Evolutionary conservation across 2,329 filamentous ascomycete species (phyloP).

Genomic region (Pezicula radicicola): DNA sequence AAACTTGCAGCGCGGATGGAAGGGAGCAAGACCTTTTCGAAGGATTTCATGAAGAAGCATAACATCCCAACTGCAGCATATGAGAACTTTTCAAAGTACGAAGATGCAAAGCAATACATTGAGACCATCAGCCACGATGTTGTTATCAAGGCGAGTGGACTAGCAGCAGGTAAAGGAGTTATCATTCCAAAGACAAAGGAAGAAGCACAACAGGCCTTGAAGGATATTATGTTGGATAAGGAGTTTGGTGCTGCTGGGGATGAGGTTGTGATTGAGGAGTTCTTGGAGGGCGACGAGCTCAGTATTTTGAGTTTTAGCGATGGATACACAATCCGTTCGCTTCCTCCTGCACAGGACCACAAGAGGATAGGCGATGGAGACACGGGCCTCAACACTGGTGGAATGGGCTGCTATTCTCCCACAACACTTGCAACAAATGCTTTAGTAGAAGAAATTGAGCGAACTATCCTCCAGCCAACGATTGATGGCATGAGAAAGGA

Average conservation of each 20-base stretch:
- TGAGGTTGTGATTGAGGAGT: conserved; percentile 95
- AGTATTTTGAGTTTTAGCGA: conserved; percentile 91
- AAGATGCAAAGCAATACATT: conserved; percentile 70
- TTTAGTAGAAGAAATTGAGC: conserved; percentile 75
- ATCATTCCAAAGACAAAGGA: conserved; percentile 67
- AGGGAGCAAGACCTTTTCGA: conserved; percentile 94
- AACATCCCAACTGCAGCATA: conserved; percentile 89
- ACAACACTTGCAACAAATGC: conserved; percentile 72
- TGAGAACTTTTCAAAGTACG: conserved; percentile 80
- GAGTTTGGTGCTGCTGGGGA: conserved; percentile 85
- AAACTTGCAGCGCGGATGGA: conserved; percentile 86
- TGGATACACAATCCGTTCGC: conserved; percentile 75
- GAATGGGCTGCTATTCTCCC: conserved; percentile 97
- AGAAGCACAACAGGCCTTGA: conserved; percentile 78
- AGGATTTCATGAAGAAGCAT: conserved; percentile 95
- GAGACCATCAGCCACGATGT: conserved; percentile 68
- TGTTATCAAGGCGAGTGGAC: conserved; percentile 90
- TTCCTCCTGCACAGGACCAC: conserved; percentile 94
- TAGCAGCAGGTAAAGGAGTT: conserved; percentile 94
- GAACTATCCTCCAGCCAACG: conserved; percentile 82
- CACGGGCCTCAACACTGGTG: conserved; percentile 88
- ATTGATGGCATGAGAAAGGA: conserved; percentile 85
- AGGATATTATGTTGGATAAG: conserved; percentile 85
- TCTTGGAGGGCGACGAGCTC: conserved; percentile 85
- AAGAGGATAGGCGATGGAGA: conserved; percentile 93